Percentiles rank a stretch among this genome's conserved stretches.
Conservation (phyloP, 805 yeast genomes). For the Sugiyamaella qingdaonensis region DNA sequence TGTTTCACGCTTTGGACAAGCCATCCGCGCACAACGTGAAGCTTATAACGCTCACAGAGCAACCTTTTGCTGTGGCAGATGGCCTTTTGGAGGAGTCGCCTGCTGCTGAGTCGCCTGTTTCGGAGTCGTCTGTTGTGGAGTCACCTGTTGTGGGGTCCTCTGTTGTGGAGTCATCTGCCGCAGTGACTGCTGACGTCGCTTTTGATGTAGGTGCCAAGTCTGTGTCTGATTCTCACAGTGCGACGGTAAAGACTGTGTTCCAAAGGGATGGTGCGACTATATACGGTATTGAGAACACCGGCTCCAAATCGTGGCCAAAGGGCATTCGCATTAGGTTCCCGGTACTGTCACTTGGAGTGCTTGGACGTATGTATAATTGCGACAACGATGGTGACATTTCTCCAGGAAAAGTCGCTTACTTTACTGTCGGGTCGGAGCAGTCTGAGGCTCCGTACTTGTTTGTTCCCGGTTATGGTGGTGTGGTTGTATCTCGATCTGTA, state of each 20-base stretch:
- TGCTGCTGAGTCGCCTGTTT: not conserved
- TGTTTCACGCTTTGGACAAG: not conserved
- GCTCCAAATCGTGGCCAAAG: constrained; percentile 17
- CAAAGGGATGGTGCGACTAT: not conserved
- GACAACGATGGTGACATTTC: not conserved
- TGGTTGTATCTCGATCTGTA: not conserved
- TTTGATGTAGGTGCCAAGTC: not conserved
- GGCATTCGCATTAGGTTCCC: constrained; percentile 6
- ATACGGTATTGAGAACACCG: constrained; percentile 13
- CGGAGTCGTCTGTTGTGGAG: not conserved
- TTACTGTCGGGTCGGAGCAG: not conserved
- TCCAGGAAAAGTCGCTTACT: constrained; percentile 1
- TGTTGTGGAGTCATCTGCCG: not conserved
- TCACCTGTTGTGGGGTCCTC: no score
- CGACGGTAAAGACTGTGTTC: not conserved
- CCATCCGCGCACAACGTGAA: constrained; percentile 35
- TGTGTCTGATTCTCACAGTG: no score
- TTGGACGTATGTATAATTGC: not conserved
- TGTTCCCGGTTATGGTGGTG: not conserved
- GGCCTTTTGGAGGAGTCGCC: no score
- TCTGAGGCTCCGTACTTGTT: not conserved
- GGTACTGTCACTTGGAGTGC: not conserved
- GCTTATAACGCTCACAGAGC: not conserved
- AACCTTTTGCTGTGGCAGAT: not conserved
- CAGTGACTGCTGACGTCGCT: not conserved